Evolutionary conservation across 176 grass and related monocot genomes (phyloP).

Genomic region (Triticum dicoccoides): DNA sequence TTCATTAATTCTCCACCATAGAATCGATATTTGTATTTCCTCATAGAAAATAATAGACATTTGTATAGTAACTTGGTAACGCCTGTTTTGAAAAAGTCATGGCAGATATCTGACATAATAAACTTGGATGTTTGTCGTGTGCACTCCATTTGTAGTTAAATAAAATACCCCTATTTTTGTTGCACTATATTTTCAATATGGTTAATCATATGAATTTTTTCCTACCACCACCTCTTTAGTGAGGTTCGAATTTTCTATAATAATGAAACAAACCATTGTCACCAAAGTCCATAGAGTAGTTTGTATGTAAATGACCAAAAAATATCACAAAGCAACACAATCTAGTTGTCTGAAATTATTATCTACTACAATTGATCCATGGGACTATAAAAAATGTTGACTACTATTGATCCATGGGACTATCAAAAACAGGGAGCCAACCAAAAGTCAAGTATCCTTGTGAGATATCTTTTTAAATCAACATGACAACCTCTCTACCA

Average conservation of each 20-base stretch:
- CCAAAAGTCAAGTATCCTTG: neutral
- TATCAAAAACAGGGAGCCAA: neutral
- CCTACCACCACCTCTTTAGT: neutral
- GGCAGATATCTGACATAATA: neutral
- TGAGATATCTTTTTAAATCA: neutral
- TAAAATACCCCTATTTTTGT: neutral
- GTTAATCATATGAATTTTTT: neutral
- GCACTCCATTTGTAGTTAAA: neutral
- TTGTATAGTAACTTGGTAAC: neutral
- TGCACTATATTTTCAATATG: neutral
- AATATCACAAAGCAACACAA: neutral
- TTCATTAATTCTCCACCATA: neutral
- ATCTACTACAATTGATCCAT: neutral
- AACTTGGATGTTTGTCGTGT: neutral
- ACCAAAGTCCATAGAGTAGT: neutral
- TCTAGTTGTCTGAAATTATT: neutral
- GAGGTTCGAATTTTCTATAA: neutral
- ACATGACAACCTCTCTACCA: neutral
- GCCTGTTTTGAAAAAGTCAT: neutral
- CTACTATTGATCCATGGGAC: too few species aligned
- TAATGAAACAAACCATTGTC: neutral
- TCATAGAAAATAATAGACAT: too few species aligned
- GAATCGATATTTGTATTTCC: neutral
- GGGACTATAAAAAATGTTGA: neutral
- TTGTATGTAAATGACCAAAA: neutral